These are phyloP conservation scores for Botryosphaeria dothidea DNA, from an alignment of 2,329 filamentous ascomycete genomes.

Conservation along the genomic window DNA sequence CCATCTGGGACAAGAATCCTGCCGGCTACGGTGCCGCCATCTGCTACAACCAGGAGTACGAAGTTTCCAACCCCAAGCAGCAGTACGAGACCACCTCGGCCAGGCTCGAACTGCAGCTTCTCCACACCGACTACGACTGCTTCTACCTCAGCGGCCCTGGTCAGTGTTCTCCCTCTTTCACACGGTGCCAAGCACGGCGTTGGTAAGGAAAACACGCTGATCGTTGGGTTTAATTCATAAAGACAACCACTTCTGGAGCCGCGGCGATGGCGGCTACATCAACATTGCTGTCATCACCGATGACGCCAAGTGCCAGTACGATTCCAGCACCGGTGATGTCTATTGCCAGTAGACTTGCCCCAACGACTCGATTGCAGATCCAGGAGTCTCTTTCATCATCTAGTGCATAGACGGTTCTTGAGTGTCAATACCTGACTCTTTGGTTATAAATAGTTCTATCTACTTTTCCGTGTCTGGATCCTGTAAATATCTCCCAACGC, in stretches of 20 bases:
- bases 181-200: too few relatives aligned
- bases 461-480: too few relatives aligned
- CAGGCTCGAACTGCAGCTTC: background rate
- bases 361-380: too few relatives aligned
- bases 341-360: too few relatives aligned
- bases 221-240: background rate
- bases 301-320: too few relatives aligned
- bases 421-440: too few relatives aligned
- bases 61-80: background rate
- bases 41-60: slow-evolving; percentile 13
- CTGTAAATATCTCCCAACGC: too few relatives aligned
- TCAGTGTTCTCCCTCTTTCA: background rate
- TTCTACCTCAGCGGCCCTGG: slow-evolving; percentile 1
- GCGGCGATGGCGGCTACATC: background rate
- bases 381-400: too few relatives aligned
- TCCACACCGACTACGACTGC: slow-evolving; percentile 14
- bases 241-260: background rate
- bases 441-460: too few relatives aligned
- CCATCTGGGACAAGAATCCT: background rate
- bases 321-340: too few relatives aligned
- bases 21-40: background rate
- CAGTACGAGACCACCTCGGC: background rate
- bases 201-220: too few relatives aligned
- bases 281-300: background rate
- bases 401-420: too few relatives aligned